Percentiles rank a stretch among this genome's conserved stretches.
phyloP scores from a whole-genome alignment of 768 basidiomycete genomes.

The Boletus sp. region DNA sequence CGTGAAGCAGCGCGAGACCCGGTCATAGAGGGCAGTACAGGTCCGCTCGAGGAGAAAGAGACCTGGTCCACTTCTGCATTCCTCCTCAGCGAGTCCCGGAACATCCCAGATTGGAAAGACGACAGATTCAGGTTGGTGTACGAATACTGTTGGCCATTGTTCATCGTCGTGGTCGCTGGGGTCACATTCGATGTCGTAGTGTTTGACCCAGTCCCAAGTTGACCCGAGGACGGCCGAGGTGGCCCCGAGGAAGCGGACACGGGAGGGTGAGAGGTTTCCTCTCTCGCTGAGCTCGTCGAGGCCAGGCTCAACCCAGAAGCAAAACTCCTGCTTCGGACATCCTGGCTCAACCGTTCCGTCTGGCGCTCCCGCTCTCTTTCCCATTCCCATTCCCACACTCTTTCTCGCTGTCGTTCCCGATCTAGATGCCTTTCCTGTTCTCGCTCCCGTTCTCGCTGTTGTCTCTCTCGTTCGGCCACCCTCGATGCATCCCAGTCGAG shows the following conservation, averaged over 20 bases:
- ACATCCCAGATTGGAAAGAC: slow-evolving; percentile 31
- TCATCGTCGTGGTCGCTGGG: neutral
- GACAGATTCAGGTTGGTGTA: slow-evolving; percentile 31
- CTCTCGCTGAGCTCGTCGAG: slow-evolving; percentile 18
- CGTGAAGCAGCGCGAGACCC: slow-evolving; percentile 15
- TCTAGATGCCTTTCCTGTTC: slow-evolving; percentile 10
- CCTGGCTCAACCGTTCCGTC: slow-evolving; percentile 16
- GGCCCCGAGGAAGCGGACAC: neutral
- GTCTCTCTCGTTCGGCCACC: slow-evolving; percentile 9
- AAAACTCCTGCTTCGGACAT: slow-evolving; percentile 14
- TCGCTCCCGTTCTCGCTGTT: slow-evolving; percentile 1
- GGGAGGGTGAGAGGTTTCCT: slow-evolving; percentile 8
- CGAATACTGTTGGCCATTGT: slow-evolving; percentile 21
- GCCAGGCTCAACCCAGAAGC: slow-evolving; percentile 10
- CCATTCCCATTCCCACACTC: slow-evolving; percentile 20
- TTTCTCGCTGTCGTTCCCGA: slow-evolving; percentile 14
- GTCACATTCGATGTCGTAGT: neutral
- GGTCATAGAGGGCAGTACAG: neutral
- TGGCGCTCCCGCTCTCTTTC: slow-evolving; percentile 18
- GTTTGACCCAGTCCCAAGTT: slow-evolving; percentile 2
- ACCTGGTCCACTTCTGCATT: slow-evolving; percentile 22
- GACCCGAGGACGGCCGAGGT: slow-evolving; percentile 7
- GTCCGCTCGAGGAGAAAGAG: slow-evolving; percentile 10
- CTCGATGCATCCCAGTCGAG: slow-evolving; percentile 19
- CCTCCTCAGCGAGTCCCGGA: slow-evolving; percentile 32